Percentiles rank a stretch among this genome's conserved stretches.
phyloP scores from a whole-genome alignment of 108 stramenopile species.

The Poteriospumella lacustris region DNA sequence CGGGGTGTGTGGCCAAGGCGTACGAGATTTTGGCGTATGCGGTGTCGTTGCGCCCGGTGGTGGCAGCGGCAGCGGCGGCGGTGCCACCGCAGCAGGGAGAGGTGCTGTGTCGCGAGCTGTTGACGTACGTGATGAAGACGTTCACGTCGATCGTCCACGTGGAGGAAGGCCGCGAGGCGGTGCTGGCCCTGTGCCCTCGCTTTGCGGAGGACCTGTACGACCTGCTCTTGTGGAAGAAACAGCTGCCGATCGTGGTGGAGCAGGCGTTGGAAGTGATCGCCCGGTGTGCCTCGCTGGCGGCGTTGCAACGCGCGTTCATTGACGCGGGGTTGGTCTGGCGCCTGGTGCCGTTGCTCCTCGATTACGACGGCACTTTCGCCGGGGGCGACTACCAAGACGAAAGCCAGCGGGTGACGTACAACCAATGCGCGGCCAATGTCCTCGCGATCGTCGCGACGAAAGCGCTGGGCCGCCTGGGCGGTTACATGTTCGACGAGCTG shows the following conservation, averaged over 20 bases:
- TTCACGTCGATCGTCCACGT: slow-evolving; percentile 2
- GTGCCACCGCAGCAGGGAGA: too few species aligned
- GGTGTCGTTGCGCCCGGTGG: background rate
- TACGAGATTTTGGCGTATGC: slow-evolving; percentile 33
- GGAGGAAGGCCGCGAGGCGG: slow-evolving; percentile 4
- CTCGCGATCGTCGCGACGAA: slow-evolving; percentile 58
- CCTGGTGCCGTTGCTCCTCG: slow-evolving; percentile 50
- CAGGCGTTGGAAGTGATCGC: slow-evolving; percentile 62
- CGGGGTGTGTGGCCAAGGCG: slow-evolving; percentile 51
- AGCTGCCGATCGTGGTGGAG: slow-evolving; percentile 49
- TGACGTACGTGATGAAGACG: slow-evolving; percentile 15
- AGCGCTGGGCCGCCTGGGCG: slow-evolving; percentile 64
- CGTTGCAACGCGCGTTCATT: slow-evolving; percentile 56
- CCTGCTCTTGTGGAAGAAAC: background rate
- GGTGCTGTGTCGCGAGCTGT: background rate
- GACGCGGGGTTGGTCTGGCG: slow-evolving; percentile 62
- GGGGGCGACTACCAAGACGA: slow-evolving; percentile 38
- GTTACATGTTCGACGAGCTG: slow-evolving; percentile 51
- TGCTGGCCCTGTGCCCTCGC: background rate
- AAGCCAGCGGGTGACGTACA: slow-evolving; percentile 37
- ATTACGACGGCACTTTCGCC: slow-evolving; percentile 63
- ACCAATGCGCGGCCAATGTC: slow-evolving; percentile 58
- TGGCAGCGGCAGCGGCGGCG: background rate
- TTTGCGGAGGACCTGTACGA: slow-evolving; percentile 27
- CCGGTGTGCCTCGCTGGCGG: slow-evolving; percentile 45